These are phyloP conservation scores for Trichoderma reesei DNA, from an alignment of 495 filamentous ascomycete species.

Conservation along the genomic window DNA sequence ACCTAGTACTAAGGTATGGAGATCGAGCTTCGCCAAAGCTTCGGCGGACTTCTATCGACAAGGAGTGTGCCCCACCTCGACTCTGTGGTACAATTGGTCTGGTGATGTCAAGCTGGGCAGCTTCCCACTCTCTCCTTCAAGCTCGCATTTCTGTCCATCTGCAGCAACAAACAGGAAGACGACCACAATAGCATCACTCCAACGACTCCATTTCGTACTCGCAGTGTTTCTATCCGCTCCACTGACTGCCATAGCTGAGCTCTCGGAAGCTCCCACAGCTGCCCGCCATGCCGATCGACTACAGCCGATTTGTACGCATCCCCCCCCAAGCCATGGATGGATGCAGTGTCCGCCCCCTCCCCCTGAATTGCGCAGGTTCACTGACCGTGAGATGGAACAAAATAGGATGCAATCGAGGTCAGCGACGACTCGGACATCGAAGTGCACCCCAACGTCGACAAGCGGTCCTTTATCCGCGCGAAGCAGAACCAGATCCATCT, in stretches of 20 bases:
- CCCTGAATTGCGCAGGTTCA: background rate
- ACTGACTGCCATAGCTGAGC: background rate
- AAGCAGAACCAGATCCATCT: constrained; percentile 96
- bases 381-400: background rate
- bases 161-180: no score
- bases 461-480: constrained; percentile 93
- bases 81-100: background rate
- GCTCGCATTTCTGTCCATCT: background rate
- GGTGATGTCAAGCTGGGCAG: background rate
- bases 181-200: background rate
- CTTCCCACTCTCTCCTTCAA: background rate
- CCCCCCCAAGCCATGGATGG: no score
- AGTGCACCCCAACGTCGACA: constrained; percentile 98
- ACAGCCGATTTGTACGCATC: constrained; percentile 76
- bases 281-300: constrained; percentile 73
- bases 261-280: background rate
- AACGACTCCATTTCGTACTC: background rate
- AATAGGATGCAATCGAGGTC: constrained; percentile 47
- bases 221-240: background rate
- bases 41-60: constrained; percentile 3
- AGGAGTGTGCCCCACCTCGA: background rate
- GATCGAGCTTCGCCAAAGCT: background rate
- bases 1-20: background rate
- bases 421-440: constrained; percentile 97
- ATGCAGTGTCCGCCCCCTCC: background rate